Percentiles rank a stretch among this genome's conserved stretches.
Evolutionary conservation across 2,329 filamentous ascomycete species (phyloP).

Genomic region (Cytospora schulzeri): DNA sequence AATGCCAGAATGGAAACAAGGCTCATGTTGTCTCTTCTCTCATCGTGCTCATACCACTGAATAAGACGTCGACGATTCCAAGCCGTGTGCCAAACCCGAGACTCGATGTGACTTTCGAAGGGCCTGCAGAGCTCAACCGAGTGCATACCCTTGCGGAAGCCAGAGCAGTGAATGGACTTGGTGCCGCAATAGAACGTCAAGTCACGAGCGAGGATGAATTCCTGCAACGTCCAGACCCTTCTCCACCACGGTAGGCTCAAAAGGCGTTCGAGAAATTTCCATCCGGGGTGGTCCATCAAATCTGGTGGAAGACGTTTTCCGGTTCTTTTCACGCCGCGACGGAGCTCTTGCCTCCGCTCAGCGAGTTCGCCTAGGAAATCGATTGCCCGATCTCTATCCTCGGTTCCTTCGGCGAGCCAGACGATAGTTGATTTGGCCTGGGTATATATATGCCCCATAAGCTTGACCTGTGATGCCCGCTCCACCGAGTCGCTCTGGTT

Average conservation of each 20-base stretch:
- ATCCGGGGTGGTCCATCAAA: constrained; percentile 11
- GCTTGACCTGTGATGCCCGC: constrained; percentile 22
- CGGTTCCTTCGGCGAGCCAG: constrained; percentile 14
- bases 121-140: constrained; percentile 15
- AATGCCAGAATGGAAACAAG: constrained; percentile 18
- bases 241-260: constrained; percentile 17
- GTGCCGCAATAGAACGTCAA: constrained; percentile 19
- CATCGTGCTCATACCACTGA: constrained; percentile 15
- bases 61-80: constrained; percentile 20
- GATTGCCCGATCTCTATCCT: constrained; percentile 9
- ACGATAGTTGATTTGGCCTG: constrained; percentile 14
- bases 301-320: constrained; percentile 9
- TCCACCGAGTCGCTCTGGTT: constrained; percentile 14
- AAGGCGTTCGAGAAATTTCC: constrained; percentile 2
- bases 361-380: constrained; percentile 8
- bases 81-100: constrained; percentile 4
- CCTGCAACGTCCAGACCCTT: constrained; percentile 23
- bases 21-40: constrained; percentile 15
- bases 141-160: constrained; percentile 14
- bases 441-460: constrained; percentile 20
- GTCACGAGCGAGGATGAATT: constrained; percentile 13
- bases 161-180: not conserved
- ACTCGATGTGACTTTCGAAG: not conserved
- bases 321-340: not conserved
- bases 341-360: constrained; percentile 9